Evolutionary conservation across 2,329 filamentous ascomycete genomes (phyloP).

Genomic region (Calonectria pauciramosa): DNA sequence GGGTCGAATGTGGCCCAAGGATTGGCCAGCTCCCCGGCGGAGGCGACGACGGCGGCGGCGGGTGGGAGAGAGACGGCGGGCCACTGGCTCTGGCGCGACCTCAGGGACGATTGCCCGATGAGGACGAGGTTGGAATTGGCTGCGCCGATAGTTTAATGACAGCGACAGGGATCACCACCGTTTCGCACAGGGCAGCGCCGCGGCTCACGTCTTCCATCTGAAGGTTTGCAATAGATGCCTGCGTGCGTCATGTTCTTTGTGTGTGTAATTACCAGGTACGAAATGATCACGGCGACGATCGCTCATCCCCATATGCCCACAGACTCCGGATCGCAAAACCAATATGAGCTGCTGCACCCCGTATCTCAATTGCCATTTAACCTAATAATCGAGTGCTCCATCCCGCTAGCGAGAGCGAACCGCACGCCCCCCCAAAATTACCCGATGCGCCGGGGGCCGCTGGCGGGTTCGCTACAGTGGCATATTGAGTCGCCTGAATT

Average conservation of each 20-base stretch:
- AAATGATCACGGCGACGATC: conserved; percentile 2
- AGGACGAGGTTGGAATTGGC: conserved; percentile 50
- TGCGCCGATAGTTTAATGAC: conserved; percentile 54
- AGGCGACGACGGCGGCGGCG: conserved; percentile 26
- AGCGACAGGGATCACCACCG: conserved; percentile 37
- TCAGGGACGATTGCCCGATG: conserved; percentile 47
- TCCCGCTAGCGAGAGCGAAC: not conserved
- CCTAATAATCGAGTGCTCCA: not conserved
- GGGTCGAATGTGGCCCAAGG: conserved; percentile 12
- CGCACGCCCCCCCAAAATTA: conserved; percentile 12
- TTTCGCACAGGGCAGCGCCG: conserved; percentile 3
- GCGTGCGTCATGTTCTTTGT: conserved; percentile 1
- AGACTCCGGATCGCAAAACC: not conserved
- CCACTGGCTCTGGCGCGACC: conserved; percentile 27
- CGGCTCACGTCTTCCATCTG: conserved; percentile 4
- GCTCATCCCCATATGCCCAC: not conserved
- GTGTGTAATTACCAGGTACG: conserved; percentile 17
- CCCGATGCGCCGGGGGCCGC: conserved; percentile 2
- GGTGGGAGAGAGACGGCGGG: conserved; percentile 27
- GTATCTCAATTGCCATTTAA: not conserved
- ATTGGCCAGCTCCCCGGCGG: conserved; percentile 29
- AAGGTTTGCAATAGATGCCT: conserved; percentile 6
- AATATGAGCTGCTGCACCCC: not conserved
- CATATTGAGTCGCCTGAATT: conserved; percentile 26
- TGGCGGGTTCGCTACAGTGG: conserved; percentile 5